phyloP scores from a whole-genome alignment of 1,284 basidiomycete genomes.

The Tilletia horrida region DNA sequence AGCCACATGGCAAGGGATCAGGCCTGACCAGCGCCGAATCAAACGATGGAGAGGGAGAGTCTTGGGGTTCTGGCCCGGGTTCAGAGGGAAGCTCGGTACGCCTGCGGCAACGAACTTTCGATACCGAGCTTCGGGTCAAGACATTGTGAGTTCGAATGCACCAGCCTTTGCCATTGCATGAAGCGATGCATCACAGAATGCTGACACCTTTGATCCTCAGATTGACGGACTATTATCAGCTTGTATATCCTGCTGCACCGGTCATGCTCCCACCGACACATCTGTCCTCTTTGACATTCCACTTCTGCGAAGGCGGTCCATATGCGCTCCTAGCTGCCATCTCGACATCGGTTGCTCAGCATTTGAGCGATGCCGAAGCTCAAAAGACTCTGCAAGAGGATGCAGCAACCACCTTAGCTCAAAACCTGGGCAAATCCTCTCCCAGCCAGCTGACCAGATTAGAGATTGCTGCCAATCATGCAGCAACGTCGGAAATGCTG shows the following conservation, averaged over 20 bases:
- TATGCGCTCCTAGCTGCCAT: constrained; percentile 42
- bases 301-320: constrained; percentile 43
- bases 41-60: no score
- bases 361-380: constrained; percentile 36
- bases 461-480: constrained; percentile 21
- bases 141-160: constrained; percentile 12
- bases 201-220: background rate
- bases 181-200: no score
- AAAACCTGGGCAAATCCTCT: constrained; percentile 21
- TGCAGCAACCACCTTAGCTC: background rate
- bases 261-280: constrained; percentile 42
- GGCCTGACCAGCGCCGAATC: no score
- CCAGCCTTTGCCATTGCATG: no score
- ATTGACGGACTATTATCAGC: constrained; percentile 41
- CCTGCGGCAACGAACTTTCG: background rate
- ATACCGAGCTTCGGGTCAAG: constrained; percentile 13
- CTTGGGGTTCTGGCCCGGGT: no score
- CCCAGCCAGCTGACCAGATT: constrained; percentile 27
- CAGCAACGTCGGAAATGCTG: constrained; percentile 31
- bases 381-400: constrained; percentile 36
- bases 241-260: constrained; percentile 42
- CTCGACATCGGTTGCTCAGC: constrained; percentile 38
- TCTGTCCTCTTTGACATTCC: constrained; percentile 45
- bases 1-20: no score
- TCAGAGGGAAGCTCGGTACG: no score